Conservation (phyloP, 129 eudicot species). For the Mikania micrantha region DNA sequence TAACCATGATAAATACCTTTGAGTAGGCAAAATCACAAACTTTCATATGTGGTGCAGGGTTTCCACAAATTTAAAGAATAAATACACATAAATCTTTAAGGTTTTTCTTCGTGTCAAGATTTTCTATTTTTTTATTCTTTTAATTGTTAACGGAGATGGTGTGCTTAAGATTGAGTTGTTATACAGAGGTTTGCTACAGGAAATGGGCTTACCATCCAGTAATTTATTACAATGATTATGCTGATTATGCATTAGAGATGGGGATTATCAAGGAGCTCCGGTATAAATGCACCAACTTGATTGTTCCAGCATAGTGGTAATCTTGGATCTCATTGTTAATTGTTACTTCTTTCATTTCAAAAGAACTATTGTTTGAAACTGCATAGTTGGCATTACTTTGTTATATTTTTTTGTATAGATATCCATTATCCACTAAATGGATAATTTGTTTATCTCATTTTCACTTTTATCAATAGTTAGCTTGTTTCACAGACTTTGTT, state of each 20-base stretch:
- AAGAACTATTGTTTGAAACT: too few species aligned
- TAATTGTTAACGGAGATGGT: neutral
- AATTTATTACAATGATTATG: conserved; percentile 72
- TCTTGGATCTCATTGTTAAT: neutral
- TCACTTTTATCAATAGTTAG: too few species aligned
- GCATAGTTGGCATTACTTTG: too few species aligned
- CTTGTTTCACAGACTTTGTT: too few species aligned
- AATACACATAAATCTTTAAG: conserved; percentile 68
- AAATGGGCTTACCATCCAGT: conserved; percentile 82
- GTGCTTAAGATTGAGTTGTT: conserved; percentile 10
- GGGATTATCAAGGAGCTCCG: conserved; percentile 43
- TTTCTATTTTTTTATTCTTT: neutral
- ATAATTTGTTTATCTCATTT: too few species aligned
- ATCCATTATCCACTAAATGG: too few species aligned
- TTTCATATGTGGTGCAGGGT: too few species aligned
- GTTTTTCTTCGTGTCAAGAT: conserved; percentile 16
- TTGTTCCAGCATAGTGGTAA: conserved; percentile 71
- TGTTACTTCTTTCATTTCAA: too few species aligned
- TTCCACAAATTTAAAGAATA: conserved; percentile 71
- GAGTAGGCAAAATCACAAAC: too few species aligned
- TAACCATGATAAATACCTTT: too few species aligned
- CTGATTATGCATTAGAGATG: conserved; percentile 70
- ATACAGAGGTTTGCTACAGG: conserved; percentile 82
- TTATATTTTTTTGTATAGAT: too few species aligned
- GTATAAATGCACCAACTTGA: conserved; percentile 29